phyloP scores from a whole-genome alignment of 441 rosid species.

The Sinapis alba region DNA sequence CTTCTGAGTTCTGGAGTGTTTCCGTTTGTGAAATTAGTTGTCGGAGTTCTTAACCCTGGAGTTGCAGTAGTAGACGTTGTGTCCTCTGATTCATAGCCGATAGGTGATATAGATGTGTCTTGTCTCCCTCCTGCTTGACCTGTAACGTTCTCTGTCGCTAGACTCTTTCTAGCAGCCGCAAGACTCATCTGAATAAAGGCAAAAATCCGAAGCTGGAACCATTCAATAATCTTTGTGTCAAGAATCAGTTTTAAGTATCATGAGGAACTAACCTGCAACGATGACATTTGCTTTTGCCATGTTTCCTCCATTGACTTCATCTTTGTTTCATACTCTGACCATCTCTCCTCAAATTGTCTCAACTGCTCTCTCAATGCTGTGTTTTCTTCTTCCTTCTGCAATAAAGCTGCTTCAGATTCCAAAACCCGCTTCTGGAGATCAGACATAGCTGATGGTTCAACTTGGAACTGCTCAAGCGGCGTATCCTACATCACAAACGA shows the following conservation, averaged over 20 bases:
- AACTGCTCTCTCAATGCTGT: constrained; percentile 72
- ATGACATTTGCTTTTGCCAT: constrained; percentile 89
- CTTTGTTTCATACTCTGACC: constrained; percentile 86
- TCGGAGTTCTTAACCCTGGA: constrained; percentile 64
- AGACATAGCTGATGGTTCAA: constrained; percentile 50
- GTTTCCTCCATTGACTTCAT: constrained; percentile 96
- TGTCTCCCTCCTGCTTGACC: constrained; percentile 60
- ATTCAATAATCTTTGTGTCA: background rate
- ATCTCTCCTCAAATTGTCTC: constrained; percentile 65
- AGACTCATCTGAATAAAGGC: constrained; percentile 66
- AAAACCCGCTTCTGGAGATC: constrained; percentile 77
- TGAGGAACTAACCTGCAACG: constrained; percentile 61
- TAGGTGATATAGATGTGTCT: constrained; percentile 60
- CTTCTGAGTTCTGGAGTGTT: constrained; percentile 48
- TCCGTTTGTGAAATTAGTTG: constrained; percentile 46
- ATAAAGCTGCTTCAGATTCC: constrained; percentile 69
- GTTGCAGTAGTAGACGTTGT: constrained; percentile 65
- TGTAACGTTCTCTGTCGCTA: constrained; percentile 55
- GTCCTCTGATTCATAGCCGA: constrained; percentile 74
- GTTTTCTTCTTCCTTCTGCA: constrained; percentile 86
- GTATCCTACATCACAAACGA: constrained; percentile 53
- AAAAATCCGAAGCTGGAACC: constrained; percentile 5
- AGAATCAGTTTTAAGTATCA: background rate
- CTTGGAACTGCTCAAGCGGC: constrained; percentile 53
- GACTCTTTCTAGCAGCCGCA: constrained; percentile 75